Evolutionary conservation across 2,329 filamentous ascomycete genomes (phyloP), one percentile per base, ranked within the genome.

Genomic region (Fusarium newnesense): DNA sequence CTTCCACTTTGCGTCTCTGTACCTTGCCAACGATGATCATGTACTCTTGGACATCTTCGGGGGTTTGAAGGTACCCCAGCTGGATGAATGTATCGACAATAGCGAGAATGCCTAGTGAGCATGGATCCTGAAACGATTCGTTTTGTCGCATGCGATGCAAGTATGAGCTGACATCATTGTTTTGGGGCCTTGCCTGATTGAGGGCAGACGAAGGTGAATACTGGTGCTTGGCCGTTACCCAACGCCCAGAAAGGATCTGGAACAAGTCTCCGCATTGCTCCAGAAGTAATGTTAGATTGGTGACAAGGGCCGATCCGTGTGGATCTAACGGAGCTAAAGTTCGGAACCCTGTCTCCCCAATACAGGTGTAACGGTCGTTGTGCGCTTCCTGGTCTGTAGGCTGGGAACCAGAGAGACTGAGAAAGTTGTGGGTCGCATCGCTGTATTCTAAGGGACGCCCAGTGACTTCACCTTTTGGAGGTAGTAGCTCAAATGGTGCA

Each of bases 381-480:
- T 26, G 36, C 11, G 4, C 24, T 28, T 9, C 36, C n/a, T 44
- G 32, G 12, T 12, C 12, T 9, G 18, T 7, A 15, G 6, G 7
- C 2, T 10, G 6, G 12, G 2, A 15, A 9, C 5, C 4, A 5
- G 10, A 1, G 11, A 12, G 8, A 9, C 9, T 10, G 2, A 21
- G 15, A 0, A n/a, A 16, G 2, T 9, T 19, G 2, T 9, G 5
- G 2, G 4, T 12, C 24, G 15, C 1, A 11, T 15, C 26, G 2
- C 26, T 47, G 26, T 4, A 7, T 30, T 19, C 26, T 15, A 15
- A 15, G 15, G 0, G 1, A 13, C 5, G 0, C 2, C 12, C 19
- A 13, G 12, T 18, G 4, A 18, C 6, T 9, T 9, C 7, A 10
- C 12, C 11, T 10, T 3, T 7, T 18, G 13, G 36, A 11, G 6